Percentiles rank a stretch among this genome's conserved stretches.
Conservation (phyloP, 1,139 yeast species). For the Nakaseomyces sp. region DNA sequence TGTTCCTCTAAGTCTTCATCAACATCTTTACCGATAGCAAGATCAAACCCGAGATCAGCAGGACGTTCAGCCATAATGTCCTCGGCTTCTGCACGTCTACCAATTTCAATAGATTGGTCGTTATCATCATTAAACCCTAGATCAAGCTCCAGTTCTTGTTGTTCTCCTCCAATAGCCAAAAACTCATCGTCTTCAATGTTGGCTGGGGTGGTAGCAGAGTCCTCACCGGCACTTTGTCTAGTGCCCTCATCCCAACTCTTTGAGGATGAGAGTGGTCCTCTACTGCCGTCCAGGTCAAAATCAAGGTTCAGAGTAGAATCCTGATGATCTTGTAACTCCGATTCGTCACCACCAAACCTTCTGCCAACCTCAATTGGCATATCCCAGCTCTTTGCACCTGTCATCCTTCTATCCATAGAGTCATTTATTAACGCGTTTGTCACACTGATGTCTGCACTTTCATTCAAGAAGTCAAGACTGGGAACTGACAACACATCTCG, state of each 20-base stretch:
- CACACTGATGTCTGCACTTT: constrained; percentile 2
- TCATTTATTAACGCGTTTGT: constrained; percentile 9
- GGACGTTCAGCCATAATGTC: constrained; percentile 11
- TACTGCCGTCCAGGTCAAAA: constrained; percentile 23
- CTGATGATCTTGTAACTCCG: constrained; percentile 15
- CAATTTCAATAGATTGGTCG: constrained; percentile 47
- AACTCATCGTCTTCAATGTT: constrained; percentile 13
- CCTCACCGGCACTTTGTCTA: constrained; percentile 39
- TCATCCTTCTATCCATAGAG: constrained; percentile 25
- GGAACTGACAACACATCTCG: constrained; percentile 63
- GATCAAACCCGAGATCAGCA: constrained; percentile 30
- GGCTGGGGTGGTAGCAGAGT: constrained; percentile 7
- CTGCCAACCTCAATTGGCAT: constrained; percentile 31
- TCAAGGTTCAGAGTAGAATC: constrained; percentile 29
- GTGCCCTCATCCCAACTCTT: constrained; percentile 51
- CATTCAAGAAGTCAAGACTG: constrained; percentile 42
- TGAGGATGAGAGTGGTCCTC: constrained; percentile 10
- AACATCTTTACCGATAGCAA: constrained; percentile 22
- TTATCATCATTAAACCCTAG: constrained; percentile 13
- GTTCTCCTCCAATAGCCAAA: constrained; percentile 15
- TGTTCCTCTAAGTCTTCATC: constrained; percentile 1
- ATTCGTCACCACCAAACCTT: constrained; percentile 35
- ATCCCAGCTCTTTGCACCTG: constrained; percentile 30
- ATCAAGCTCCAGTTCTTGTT: constrained; percentile 11
- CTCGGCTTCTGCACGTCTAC: constrained; percentile 12